Conservation (phyloP, 768 basidiomycete genomes). For the Pleurotus cornucopiae region DNA sequence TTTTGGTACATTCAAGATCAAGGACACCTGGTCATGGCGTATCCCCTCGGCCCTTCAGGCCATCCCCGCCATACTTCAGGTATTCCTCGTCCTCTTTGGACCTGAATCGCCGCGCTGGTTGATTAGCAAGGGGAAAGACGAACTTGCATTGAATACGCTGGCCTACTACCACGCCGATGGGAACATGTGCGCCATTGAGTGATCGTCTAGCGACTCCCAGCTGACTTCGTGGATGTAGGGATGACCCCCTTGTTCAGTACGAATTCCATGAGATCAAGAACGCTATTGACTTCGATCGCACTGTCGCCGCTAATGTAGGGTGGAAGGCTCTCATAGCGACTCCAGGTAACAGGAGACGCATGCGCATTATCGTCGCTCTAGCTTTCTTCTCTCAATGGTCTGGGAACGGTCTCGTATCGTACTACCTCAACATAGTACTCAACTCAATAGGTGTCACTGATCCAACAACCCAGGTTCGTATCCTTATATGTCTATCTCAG, state of each 20-base stretch:
- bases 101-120: conserved; percentile 78
- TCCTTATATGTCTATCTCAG: conserved; percentile 13
- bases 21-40: conserved; percentile 65
- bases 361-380: conserved; percentile 53
- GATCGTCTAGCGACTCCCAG: not conserved
- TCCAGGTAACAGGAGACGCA: conserved; percentile 47
- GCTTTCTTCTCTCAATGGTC: conserved; percentile 49
- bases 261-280: conserved; percentile 65
- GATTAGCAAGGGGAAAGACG: conserved; percentile 51
- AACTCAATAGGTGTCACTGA: conserved; percentile 31
- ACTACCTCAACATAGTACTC: conserved; percentile 48
- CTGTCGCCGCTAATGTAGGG: conserved; percentile 29
- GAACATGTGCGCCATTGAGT: conserved; percentile 23
- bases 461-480: not conserved
- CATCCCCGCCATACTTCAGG: conserved; percentile 54
- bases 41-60: conserved; percentile 64
- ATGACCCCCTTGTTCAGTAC: conserved; percentile 53
- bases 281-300: conserved; percentile 37
- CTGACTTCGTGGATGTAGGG: conserved; percentile 19
- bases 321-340: conserved; percentile 43
- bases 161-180: conserved; percentile 56
- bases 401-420: not conserved
- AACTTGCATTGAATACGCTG: conserved; percentile 45
- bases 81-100: conserved; percentile 54
- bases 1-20: conserved; percentile 64